Conservation (phyloP, 768 basidiomycete genomes). For the Rhizopogon vinicolor region DNA sequence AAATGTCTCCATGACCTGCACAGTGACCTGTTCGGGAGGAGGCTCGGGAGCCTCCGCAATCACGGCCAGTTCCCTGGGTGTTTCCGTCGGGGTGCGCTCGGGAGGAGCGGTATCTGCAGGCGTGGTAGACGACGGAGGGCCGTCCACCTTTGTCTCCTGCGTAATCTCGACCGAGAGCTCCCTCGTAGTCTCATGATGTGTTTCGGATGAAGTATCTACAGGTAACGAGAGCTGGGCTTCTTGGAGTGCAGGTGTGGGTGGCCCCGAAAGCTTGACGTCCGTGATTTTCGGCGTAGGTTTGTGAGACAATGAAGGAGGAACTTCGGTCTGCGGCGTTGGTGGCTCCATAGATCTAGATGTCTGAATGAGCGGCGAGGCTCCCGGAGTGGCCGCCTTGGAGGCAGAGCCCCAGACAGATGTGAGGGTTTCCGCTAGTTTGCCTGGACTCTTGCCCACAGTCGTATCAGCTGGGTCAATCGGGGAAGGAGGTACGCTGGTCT, state of each 20-base stretch:
- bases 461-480: slow-evolving; percentile 32
- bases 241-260: slow-evolving; percentile 7
- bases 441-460: slow-evolving; percentile 32
- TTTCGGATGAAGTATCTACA: background rate
- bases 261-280: slow-evolving; percentile 4
- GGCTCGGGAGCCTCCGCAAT: slow-evolving; percentile 4
- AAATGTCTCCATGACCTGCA: slow-evolving; percentile 5
- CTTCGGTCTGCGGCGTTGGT: slow-evolving; percentile 14
- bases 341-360: slow-evolving; percentile 19
- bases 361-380: slow-evolving; percentile 22
- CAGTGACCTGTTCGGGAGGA: slow-evolving; percentile 1
- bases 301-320: slow-evolving; percentile 5
- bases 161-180: slow-evolving; percentile 12
- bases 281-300: slow-evolving; percentile 3
- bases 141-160: background rate
- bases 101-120: slow-evolving; percentile 23
- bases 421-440: slow-evolving; percentile 38
- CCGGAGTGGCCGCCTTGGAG: slow-evolving; percentile 21
- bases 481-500: slow-evolving; percentile 20
- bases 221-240: slow-evolving; percentile 8
- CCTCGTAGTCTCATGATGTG: background rate
- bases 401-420: slow-evolving; percentile 46
- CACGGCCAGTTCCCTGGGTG: background rate
- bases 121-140: slow-evolving; percentile 10
- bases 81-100: slow-evolving; percentile 12